phyloP scores from a whole-genome alignment of 2,329 filamentous ascomycete species.

The Huntiella bhutanensis region DNA sequence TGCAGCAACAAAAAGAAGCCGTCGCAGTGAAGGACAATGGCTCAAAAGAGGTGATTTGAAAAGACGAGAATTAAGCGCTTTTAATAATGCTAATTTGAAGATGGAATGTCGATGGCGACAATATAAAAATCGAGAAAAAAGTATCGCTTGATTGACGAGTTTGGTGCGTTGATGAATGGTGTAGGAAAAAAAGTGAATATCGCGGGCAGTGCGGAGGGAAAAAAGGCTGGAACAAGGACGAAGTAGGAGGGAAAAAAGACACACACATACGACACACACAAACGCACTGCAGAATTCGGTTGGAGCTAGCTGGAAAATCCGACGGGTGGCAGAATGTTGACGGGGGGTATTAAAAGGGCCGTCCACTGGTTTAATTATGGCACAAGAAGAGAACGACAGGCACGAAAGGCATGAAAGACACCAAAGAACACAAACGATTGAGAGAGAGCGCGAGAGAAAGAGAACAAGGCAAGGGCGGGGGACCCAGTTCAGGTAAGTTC shows the following conservation, averaged over 20 bases:
- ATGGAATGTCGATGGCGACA: constrained; percentile 4
- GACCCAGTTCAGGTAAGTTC: too few relatives aligned
- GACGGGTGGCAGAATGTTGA: too few relatives aligned
- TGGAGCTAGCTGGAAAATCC: too few relatives aligned
- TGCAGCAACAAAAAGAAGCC: neutral
- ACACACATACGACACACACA: constrained; percentile 7
- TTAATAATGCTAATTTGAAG: neutral
- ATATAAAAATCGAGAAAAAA: constrained; percentile 5
- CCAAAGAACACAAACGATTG: too few relatives aligned
- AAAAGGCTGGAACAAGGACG: constrained; percentile 4
- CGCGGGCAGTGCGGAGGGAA: constrained; percentile 3
- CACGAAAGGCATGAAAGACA: too few relatives aligned
- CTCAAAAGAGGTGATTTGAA: neutral
- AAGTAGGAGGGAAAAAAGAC: constrained; percentile 3
- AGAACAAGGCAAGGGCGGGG: too few relatives aligned
- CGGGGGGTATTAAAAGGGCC: too few relatives aligned
- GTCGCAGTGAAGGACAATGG: neutral
- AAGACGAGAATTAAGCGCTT: constrained; percentile 7
- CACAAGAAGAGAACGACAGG: too few relatives aligned
- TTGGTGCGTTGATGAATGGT: constrained; percentile 1
- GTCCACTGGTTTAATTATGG: too few relatives aligned
- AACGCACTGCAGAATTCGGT: too few relatives aligned
- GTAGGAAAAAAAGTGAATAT: neutral
- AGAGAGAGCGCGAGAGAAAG: too few relatives aligned
- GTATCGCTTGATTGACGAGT: neutral